A percentile compares a stretch with the other conserved stretches of the same genome.
phyloP scores from a whole-genome alignment of 192 early-diverging fungal genomes.

The Lobosporangium transversale region DNA sequence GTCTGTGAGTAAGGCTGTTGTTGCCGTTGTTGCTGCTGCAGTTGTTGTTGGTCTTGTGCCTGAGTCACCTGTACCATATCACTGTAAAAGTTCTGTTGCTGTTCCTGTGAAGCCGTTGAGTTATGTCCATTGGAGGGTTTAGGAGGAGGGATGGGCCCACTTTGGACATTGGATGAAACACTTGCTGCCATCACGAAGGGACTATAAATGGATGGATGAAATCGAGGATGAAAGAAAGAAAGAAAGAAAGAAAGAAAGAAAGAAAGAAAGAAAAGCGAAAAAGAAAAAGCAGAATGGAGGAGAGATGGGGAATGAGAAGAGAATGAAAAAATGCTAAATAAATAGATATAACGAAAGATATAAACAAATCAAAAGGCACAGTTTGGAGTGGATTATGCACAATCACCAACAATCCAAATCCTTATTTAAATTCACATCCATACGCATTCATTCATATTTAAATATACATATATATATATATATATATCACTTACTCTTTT shows the following conservation, averaged over 20 bases:
- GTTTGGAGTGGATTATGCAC: too few relatives aligned
- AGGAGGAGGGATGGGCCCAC: slow-evolving; percentile 3
- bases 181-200: slow-evolving; percentile 20
- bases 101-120: background rate
- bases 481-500: too few relatives aligned
- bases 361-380: too few relatives aligned
- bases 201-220: background rate
- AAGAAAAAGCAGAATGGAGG: background rate
- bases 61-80: slow-evolving; percentile 8
- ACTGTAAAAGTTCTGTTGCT: slow-evolving; percentile 22
- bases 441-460: too few relatives aligned
- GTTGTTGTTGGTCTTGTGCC: slow-evolving; percentile 8
- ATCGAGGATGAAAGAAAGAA: background rate
- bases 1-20: background rate
- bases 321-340: background rate
- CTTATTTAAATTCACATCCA: too few relatives aligned
- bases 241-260: slow-evolving; percentile 4
- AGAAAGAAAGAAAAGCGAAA: background rate
- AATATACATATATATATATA: too few relatives aligned
- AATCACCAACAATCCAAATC: too few relatives aligned
- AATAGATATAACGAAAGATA: background rate
- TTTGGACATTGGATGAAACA: slow-evolving; percentile 15
- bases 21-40: slow-evolving; percentile 5
- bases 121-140: background rate
- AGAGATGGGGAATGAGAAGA: background rate